Evolutionary conservation across 1,284 basidiomycete genomes (phyloP).

Genomic region (Tylopilus sp.): DNA sequence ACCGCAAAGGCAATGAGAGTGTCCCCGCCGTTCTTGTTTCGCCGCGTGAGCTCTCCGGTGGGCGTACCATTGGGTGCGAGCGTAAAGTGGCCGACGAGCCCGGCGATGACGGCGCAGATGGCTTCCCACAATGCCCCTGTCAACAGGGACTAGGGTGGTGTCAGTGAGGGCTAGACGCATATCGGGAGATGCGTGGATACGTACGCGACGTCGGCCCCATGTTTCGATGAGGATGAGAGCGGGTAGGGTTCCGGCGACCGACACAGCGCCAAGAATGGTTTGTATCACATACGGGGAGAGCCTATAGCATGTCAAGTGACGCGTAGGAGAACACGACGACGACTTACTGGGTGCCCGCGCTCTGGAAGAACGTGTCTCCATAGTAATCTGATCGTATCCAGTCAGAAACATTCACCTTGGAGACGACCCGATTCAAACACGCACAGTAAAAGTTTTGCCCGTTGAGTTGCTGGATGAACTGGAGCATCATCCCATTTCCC

Average conservation of each 20-base stretch:
- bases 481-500: slow-evolving; percentile 74
- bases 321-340: background rate
- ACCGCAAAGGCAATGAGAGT: slow-evolving; percentile 58
- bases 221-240: slow-evolving; percentile 64
- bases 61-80: slow-evolving; percentile 45
- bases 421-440: slow-evolving; percentile 14
- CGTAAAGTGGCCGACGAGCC: slow-evolving; percentile 67
- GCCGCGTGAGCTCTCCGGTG: slow-evolving; percentile 36
- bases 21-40: slow-evolving; percentile 45
- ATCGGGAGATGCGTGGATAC: slow-evolving; percentile 7
- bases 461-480: slow-evolving; percentile 77
- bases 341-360: slow-evolving; percentile 60
- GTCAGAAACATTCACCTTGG: background rate
- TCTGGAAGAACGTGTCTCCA: slow-evolving; percentile 80
- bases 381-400: slow-evolving; percentile 54
- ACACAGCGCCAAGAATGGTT: slow-evolving; percentile 65
- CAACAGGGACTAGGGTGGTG: slow-evolving; percentile 51
- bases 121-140: slow-evolving; percentile 63
- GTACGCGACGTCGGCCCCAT: slow-evolving; percentile 57
- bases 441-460: slow-evolving; percentile 72
- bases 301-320: slow-evolving; percentile 26
- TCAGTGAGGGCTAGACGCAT: background rate
- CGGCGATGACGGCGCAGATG: slow-evolving; percentile 61
- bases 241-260: slow-evolving; percentile 60
- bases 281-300: slow-evolving; percentile 75